Evolutionary conservation across 208 protist species (phyloP), one percentile per base, ranked within the genome.

Genomic region (Spongospora subterranea): DNA sequence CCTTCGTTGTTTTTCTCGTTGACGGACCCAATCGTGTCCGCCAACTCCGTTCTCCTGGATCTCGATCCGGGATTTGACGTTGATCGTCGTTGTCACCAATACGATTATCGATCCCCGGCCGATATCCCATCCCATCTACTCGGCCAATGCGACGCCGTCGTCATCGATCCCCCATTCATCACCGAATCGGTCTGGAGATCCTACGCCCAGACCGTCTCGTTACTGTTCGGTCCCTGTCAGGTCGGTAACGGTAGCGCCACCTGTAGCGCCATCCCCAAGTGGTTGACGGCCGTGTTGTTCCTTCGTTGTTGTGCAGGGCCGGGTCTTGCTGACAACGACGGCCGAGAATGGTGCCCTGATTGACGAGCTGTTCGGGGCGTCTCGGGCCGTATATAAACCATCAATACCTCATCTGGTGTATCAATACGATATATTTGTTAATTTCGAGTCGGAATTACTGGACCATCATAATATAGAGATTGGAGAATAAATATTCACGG

Each of bases 141-240:
- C 29, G 77, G 89, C 89, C 38, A 20, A 24, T 92, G 38, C 90
- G 90, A 92, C 89, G 24, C 32, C 32, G 60, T 92, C 90, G 90
- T 91, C 35, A 92, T 92, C 65, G 90, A 92, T 66, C 90, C 90
- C 32, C 90, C 90, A 39, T 92, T 92, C 45, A 92, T 92, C 39
- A 92, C 82, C n/a, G 43, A 41, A 46, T 66, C 43, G 0, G 90
- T 90, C 32, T 92, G 90, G 90, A 39, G 24, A 1, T 29, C 29
- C 43, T 92, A 91, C 60, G 90, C 90, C 11, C 41, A 64, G 1
- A 38, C 82, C 39, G 90, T 38, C 1, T 45, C 43, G 60, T 45
- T 29, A 0, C 76, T 92, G 41, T 32, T 89, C 13, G 24, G 24
- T 24, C 50, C 50, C 24, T 6, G 24, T 24, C 6, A 60, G 50